phyloP scores from a whole-genome alignment of 1,139 yeast genomes.

The Candida buenavistaensis region DNA sequence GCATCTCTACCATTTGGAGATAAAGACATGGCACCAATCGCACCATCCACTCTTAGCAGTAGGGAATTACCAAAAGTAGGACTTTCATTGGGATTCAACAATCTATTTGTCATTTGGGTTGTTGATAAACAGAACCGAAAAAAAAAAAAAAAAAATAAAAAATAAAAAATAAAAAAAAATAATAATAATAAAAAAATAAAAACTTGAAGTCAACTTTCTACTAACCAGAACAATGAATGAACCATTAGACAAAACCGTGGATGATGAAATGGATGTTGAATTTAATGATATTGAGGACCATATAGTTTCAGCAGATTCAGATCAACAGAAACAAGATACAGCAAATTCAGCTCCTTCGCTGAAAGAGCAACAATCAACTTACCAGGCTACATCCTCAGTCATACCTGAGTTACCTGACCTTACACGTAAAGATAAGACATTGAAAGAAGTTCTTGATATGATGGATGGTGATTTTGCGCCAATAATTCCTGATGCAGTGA shows the following conservation, averaged over 20 bases:
- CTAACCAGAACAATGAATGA: slow-evolving; percentile 9
- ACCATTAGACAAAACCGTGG: slow-evolving; percentile 5
- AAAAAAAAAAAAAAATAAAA: not conserved
- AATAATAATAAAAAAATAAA: slow-evolving; percentile 6
- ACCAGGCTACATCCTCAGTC: slow-evolving; percentile 12
- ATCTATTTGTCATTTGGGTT: slow-evolving; percentile 10
- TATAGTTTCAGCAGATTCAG: slow-evolving; percentile 7
- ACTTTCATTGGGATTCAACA: slow-evolving; percentile 33
- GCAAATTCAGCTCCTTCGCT: no score
- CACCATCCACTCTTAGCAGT: slow-evolving; percentile 86
- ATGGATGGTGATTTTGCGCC: slow-evolving; percentile 93
- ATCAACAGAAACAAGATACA: slow-evolving; percentile 3
- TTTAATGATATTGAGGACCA: slow-evolving; percentile 29
- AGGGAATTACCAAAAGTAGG: slow-evolving; percentile 76
- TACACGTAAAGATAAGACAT: slow-evolving; percentile 80
- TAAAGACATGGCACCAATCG: slow-evolving; percentile 89
- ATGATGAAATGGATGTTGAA: slow-evolving; percentile 25
- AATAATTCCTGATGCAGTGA: slow-evolving; percentile 96
- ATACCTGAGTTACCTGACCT: slow-evolving; percentile 66
- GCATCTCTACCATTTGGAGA: slow-evolving; percentile 94
- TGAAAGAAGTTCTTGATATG: slow-evolving; percentile 79
- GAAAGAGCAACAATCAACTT: slow-evolving; percentile 3
- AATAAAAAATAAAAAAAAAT: slow-evolving; percentile 1
- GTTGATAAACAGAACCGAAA: no score
- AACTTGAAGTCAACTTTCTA: no score